Conservation (phyloP, 441 rosid species). For the Omphalea diandra region DNA sequence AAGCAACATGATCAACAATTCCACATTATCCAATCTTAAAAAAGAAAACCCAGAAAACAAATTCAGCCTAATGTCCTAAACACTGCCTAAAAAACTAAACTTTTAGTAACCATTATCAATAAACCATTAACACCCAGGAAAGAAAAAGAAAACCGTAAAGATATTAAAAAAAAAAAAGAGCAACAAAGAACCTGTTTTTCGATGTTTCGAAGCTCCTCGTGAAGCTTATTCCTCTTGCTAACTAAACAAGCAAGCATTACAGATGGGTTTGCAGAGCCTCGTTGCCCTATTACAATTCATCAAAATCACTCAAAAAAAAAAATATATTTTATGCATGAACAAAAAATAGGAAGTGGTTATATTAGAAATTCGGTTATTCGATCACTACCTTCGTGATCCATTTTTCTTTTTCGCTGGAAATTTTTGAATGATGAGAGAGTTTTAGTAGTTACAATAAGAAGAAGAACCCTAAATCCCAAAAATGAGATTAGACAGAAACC, state of each 20-base stretch:
- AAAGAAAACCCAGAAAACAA: not conserved
- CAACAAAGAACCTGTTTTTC: slow-evolving; percentile 65
- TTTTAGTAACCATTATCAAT: not conserved
- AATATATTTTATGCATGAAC: not conserved
- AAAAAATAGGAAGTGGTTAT: not conserved
- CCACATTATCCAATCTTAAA: no score
- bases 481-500: not conserved
- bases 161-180: not conserved
- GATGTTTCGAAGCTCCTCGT: slow-evolving; percentile 79
- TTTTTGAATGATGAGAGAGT: slow-evolving; percentile 9
- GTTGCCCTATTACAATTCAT: slow-evolving; percentile 60
- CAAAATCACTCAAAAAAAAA: not conserved
- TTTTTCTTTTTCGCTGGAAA: slow-evolving; percentile 41
- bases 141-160: not conserved
- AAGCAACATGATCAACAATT: no score
- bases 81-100: not conserved
- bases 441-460: not conserved
- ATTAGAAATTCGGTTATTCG: not conserved
- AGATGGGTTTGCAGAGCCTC: slow-evolving; percentile 62
- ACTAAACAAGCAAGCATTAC: slow-evolving; percentile 69
- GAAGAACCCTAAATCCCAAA: slow-evolving; percentile 29
- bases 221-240: slow-evolving; percentile 79
- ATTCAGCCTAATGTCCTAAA: not conserved
- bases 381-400: slow-evolving; percentile 49
- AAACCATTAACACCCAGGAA: not conserved